Base-by-base conservation (phyloP, 2,329 filamentous ascomycete genomes). In the Aspergillus alliaceus region DNA sequence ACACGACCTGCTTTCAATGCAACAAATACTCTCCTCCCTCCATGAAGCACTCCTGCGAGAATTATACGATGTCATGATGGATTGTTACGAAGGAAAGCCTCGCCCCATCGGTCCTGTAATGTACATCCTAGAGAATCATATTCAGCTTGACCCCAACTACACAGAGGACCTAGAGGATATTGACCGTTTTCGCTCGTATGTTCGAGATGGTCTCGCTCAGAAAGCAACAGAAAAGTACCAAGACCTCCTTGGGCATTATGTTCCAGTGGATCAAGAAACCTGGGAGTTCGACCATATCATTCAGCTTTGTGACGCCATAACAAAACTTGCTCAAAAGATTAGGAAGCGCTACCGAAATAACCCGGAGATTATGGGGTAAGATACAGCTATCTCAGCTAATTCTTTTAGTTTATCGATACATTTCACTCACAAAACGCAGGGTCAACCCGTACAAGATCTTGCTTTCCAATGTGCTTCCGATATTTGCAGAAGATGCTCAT, bases 281-380 rank as follows among this genome's bases (percentile, higher is more conserved):
- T 97, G 95, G 93, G 86, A 97, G 64, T 93, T 96, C 71, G 89
- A 85, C 61, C 91, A 98, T 73, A 89, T 98, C 56, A 91, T 97
- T 58, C 86, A 93, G 69, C 84, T 99, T 24, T 92, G 93, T 15
- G 91, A 95, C 70, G 86, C 87, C 0, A 91, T 98, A 5, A 88
- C 91, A 49, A 92, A 90, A 64, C 81, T 97, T 31, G 91, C 90
- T 61, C 88, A 96, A 67, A 90, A 89, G 70, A 96, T 97, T 51
- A 89, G 92, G 73, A 98, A 98, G 77, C 86, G 93, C 49, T 99
- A 96, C 75, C 86, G 86, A 66, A 93, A 90, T 66, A 95, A 89
- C 57, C 91, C 91, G 1, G 88, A 91, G 60, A 90, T 98, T 58
- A 89, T 96, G 86, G 92, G 92, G 77, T 79, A 72, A 54, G 75